A percentile compares a stretch with the other conserved stretches of the same genome.
phyloP scores from a whole-genome alignment of 352 stramenopile species.

The Globisporangium iwayamae region DNA sequence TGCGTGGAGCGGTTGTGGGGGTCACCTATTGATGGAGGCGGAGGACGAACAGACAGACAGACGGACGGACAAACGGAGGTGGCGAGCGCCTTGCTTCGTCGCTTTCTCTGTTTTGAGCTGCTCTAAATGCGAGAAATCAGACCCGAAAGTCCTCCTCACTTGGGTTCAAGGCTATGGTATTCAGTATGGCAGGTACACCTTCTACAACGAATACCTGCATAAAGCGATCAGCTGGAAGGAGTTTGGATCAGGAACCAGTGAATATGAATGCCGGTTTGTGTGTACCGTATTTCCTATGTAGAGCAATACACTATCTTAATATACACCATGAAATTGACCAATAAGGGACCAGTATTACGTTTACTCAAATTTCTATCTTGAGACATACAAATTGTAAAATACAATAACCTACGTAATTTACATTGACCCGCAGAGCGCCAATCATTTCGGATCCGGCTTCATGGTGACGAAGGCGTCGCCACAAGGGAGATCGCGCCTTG shows the following conservation, averaged over 20 bases:
- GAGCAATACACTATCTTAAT: too few relatives aligned
- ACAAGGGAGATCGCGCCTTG: too few relatives aligned
- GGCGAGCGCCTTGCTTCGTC: not conserved
- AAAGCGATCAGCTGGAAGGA: too few relatives aligned
- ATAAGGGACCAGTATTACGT: too few relatives aligned
- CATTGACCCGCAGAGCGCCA: constrained; percentile 1
- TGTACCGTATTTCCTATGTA: too few relatives aligned
- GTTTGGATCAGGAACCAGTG: too few relatives aligned
- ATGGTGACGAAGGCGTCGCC: constrained; percentile 10
- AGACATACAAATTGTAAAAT: not conserved
- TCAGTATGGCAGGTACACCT: too few relatives aligned
- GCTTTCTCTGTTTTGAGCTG: not conserved
- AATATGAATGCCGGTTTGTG: too few relatives aligned
- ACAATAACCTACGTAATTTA: constrained; percentile 2
- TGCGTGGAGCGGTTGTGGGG: not conserved
- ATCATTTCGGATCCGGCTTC: constrained; percentile 14
- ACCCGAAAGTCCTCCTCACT: not conserved
- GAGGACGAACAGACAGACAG: not conserved
- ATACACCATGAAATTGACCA: too few relatives aligned
- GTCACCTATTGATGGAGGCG: not conserved
- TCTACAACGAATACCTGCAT: too few relatives aligned
- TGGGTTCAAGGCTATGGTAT: not conserved
- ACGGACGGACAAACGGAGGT: too few relatives aligned
- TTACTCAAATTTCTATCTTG: not conserved
- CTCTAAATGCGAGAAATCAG: constrained; percentile 10